Percentiles rank a stretch among this genome's conserved stretches.
Conservation (phyloP, 345 rosid species). For the Capsella bursapastoris region DNA sequence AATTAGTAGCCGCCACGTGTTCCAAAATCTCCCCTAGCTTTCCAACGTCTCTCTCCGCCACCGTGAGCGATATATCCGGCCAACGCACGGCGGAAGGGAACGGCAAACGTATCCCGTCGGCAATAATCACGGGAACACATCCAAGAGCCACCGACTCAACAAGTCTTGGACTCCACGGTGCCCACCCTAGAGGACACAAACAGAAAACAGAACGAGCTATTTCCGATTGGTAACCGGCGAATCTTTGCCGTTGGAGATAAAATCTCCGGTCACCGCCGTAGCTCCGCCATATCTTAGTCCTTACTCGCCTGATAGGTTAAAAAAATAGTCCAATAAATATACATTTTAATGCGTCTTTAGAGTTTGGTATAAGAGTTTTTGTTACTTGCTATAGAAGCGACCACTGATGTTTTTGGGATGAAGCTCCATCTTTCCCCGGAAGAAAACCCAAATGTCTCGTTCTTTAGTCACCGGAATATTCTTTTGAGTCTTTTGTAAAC, state of each 20-base stretch:
- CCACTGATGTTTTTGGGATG: conserved; percentile 92
- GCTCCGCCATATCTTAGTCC: conserved; percentile 83
- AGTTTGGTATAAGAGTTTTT: background rate
- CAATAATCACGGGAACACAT: conserved; percentile 87
- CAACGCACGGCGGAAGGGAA: conserved; percentile 67
- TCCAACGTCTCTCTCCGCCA: conserved; percentile 80
- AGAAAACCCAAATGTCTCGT: conserved; percentile 83
- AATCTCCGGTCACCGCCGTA: conserved; percentile 74
- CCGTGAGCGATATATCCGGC: conserved; percentile 80
- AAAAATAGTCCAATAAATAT: background rate
- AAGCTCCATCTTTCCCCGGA: conserved; percentile 95
- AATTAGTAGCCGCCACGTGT: conserved; percentile 79
- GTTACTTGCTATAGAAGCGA: conserved; percentile 86
- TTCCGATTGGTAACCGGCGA: conserved; percentile 84
- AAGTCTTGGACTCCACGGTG: conserved; percentile 97
- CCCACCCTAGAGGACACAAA: conserved; percentile 95
- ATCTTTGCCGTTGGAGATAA: conserved; percentile 69
- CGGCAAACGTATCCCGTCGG: conserved; percentile 89
- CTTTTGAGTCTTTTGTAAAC: conserved; percentile 51
- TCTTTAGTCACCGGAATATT: conserved; percentile 49
- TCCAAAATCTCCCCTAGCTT: conserved; percentile 63
- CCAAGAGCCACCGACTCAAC: conserved; percentile 86
- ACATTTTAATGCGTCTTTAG: background rate
- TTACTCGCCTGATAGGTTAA: conserved; percentile 56
- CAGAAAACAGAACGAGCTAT: conserved; percentile 84